Base-by-base conservation (phyloP, 805 yeast genomes). In the Yamadazyma scolyti region DNA sequence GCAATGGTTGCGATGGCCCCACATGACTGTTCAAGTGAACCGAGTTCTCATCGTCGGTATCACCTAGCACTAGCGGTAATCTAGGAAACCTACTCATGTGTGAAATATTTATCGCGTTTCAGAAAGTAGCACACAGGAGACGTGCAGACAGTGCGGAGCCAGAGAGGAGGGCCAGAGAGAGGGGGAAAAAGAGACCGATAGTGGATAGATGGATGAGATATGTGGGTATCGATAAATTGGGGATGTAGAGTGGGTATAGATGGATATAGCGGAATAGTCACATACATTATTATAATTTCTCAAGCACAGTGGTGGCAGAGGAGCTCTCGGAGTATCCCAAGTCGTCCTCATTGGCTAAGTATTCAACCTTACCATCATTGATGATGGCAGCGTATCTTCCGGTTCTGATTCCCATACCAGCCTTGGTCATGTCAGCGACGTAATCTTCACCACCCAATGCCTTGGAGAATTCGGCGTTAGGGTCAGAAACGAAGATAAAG, bases 341-440 rank as follows among this genome's bases (percentile, higher is more conserved):
- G 8, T 44, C 39, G 9, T 47, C 52, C 37, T 57, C 64, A 33
- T 44, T 45, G 25, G 46, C 53, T 27, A 57, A 48, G 48, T 44
- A 65, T 23, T 48, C 50, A 33, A 69, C 64, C 16, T 56, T 49
- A 20, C 71, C 71, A 42, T 61, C 48, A 36, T 76, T 78, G 31
- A 83, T 77, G 40, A 87, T 65, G 36, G 81, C 62, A 25, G 90
- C 87, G 61, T 77, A 85, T 61, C 96, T 75, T 20, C 51, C 52
- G 23, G 60, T 53, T 50, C 71, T 54, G 28, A 56, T 40, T 4
- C 70, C 70, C 36, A 61, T 40, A 7, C 69, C 70, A 34, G 48
- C 55, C 17, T 48, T 56, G 21, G 58, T 71, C 34, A 72, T 65
- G 46, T 79, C 80, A 31, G 69, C 53, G 17, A 41, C 47, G 40